Conservation (phyloP, 1,139 yeast species). For the Candida mesenterica region DNA sequence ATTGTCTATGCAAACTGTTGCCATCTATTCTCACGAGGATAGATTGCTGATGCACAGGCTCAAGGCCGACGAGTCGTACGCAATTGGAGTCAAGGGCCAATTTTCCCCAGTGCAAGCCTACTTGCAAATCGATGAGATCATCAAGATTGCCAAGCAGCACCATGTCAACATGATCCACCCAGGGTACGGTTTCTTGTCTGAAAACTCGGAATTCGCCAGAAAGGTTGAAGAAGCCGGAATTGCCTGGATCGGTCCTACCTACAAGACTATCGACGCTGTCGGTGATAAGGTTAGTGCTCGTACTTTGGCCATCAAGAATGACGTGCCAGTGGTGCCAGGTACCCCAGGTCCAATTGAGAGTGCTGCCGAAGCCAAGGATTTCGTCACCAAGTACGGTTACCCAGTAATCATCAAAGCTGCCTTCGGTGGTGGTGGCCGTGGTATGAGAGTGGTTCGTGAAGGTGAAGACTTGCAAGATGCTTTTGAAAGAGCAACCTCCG, state of each 20-base stretch:
- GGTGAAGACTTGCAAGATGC: constrained; percentile 94
- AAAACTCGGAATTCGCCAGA: constrained; percentile 90
- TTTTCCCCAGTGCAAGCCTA: constrained; percentile 96
- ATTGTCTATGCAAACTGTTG: constrained; percentile 95
- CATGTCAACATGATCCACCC: constrained; percentile 97
- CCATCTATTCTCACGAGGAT: constrained; percentile 96
- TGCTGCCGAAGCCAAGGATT: constrained; percentile 72
- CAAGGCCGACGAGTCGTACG: constrained; percentile 91
- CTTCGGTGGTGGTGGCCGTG: constrained; percentile 99
- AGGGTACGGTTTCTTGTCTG: constrained; percentile 95
- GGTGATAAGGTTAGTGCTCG: constrained; percentile 98
- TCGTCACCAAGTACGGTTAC: constrained; percentile 81
- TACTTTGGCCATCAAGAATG: constrained; percentile 72
- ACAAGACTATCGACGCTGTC: constrained; percentile 87
- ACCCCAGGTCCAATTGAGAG: constrained; percentile 94
- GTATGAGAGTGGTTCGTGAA: constrained; percentile 98
- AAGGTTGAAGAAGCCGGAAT: constrained; percentile 91
- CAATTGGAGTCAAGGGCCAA: constrained; percentile 86
- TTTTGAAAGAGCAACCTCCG: constrained; percentile 88
- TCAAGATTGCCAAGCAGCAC: constrained; percentile 83
- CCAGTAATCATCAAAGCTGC: constrained; percentile 99
- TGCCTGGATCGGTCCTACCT: constrained; percentile 95
- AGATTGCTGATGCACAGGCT: constrained; percentile 91
- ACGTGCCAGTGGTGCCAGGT: constrained; percentile 96
- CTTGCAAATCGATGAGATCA: constrained; percentile 92